Base-by-base conservation (phyloP, 2,329 filamentous ascomycete species). In the Epichloe sp. region DNA sequence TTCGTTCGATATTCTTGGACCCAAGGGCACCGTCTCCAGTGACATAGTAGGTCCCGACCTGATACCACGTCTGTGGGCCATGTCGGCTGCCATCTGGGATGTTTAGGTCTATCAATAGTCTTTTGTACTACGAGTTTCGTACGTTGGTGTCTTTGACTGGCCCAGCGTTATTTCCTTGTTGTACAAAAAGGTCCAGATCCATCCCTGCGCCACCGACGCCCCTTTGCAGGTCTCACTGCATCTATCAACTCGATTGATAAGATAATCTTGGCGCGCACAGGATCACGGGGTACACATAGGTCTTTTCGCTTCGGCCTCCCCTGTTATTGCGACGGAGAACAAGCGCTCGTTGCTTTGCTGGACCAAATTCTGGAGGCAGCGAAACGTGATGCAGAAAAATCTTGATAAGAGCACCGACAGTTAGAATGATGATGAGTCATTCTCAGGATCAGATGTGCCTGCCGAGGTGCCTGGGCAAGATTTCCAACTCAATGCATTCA, bases 241-340 rank as follows among this genome's bases (percentile, higher is more conserved):
- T 19, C 44, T 7, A 31, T 31, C 21, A 42, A 34, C 2, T 37
- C 17, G 52, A 54, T 54, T 54, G 52, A 54, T 54, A 54, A 54
- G 52, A 54, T 54, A 49, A 52, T 47, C 43, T 31, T 11, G 21
- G n/a, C 19, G 23, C 45, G 36, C 36, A 38, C 5, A 17, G 11
- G 15, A 26, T 21, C 45, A 47, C n/a, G 34, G 45, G 45, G 17
- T 19, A 15, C 19, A 14, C n/a, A 21, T 3, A 17, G 5, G 23
- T 41, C 14, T 11, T 31, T 12, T 3, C 23, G 35, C 10, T 26
- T 41, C 36, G 23, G 14, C 10, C n/a, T 42, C 6, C 19, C 19
- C 15, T 11, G 2, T 11, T 19, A 42, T 19, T 42, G n/a, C 3
- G 40, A 17, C 19, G 7, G 26, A 26, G 26, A 26, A 26, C 7